Percentiles rank a stretch among this genome's conserved stretches.
Conservation (phyloP, 2,329 filamentous ascomycete species). For the Phialophora verrucosa region DNA sequence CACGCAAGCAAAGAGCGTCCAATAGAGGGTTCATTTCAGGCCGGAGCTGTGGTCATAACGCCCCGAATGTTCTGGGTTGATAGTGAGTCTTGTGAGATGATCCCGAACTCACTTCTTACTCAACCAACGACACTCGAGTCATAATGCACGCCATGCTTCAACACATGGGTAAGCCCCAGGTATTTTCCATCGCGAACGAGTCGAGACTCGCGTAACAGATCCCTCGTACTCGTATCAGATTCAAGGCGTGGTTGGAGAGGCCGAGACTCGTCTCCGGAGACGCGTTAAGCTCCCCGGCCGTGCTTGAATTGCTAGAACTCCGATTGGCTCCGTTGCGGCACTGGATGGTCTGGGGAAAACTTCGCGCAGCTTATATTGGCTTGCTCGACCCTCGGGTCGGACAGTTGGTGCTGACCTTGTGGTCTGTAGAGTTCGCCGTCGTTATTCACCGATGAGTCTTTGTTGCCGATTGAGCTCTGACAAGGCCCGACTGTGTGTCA, state of each 20-base stretch:
- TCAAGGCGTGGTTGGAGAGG: background rate
- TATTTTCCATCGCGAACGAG: background rate
- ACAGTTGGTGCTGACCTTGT: slow-evolving; percentile 1
- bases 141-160: background rate
- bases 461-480: background rate
- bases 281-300: slow-evolving; percentile 15
- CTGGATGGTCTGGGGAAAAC: slow-evolving; percentile 11
- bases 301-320: slow-evolving; percentile 16
- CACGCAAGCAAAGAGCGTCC: background rate
- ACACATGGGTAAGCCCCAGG: background rate
- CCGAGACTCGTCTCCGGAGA: slow-evolving; percentile 11
- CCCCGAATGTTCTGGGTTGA: background rate
- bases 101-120: background rate
- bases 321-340: slow-evolving; percentile 21
- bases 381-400: background rate
- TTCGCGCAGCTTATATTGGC: slow-evolving; percentile 5
- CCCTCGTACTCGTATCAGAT: too few species aligned
- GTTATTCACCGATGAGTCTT: background rate
- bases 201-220: too few species aligned
- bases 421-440: background rate
- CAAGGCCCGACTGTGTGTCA: background rate
- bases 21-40: background rate
- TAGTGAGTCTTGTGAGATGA: background rate
- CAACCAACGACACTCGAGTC: background rate
- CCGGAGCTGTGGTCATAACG: background rate